A percentile compares a stretch with the other conserved stretches of the same genome.
Evolutionary conservation across 2,329 filamentous ascomycete genomes (phyloP).

Genomic region (Xylaria sp.): DNA sequence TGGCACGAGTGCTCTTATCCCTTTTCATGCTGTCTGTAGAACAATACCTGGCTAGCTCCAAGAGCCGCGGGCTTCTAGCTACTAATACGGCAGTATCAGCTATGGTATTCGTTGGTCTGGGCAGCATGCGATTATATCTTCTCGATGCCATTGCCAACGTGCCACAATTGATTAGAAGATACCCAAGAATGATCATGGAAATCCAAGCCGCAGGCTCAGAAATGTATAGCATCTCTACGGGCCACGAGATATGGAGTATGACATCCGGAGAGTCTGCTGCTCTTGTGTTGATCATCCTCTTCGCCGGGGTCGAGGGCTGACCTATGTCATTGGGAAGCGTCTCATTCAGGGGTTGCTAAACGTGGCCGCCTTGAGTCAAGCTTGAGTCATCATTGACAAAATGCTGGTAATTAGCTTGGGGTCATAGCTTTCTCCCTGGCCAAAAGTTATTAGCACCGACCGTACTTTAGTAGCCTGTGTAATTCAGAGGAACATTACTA

Average conservation of each 20-base stretch:
- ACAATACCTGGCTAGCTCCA: not conserved
- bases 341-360: slow-evolving; percentile 3
- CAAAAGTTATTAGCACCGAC: too few relatives aligned
- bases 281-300: not conserved
- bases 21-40: not conserved
- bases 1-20: slow-evolving; percentile 1
- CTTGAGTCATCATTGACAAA: slow-evolving; percentile 7
- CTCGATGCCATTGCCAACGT: slow-evolving; percentile 1
- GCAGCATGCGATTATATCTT: slow-evolving; percentile 1
- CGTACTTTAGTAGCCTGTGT: too few relatives aligned
- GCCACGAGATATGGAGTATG: not conserved
- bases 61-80: slow-evolving; percentile 10
- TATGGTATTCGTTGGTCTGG: slow-evolving; percentile 8
- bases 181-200: slow-evolving; percentile 5
- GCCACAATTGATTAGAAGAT: slow-evolving; percentile 5
- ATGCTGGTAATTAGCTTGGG: not conserved
- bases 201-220: slow-evolving; percentile 19
- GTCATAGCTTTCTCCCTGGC: too few relatives aligned
- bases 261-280: too few relatives aligned
- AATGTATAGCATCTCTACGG: slow-evolving; percentile 13
- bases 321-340: slow-evolving; percentile 5
- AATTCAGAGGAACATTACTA: too few relatives aligned
- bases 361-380: not conserved
- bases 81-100: slow-evolving; percentile 8
- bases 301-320: not conserved